phyloP scores from a whole-genome alignment of 768 basidiomycete genomes.

The Phanerodontia chrysosporium region DNA sequence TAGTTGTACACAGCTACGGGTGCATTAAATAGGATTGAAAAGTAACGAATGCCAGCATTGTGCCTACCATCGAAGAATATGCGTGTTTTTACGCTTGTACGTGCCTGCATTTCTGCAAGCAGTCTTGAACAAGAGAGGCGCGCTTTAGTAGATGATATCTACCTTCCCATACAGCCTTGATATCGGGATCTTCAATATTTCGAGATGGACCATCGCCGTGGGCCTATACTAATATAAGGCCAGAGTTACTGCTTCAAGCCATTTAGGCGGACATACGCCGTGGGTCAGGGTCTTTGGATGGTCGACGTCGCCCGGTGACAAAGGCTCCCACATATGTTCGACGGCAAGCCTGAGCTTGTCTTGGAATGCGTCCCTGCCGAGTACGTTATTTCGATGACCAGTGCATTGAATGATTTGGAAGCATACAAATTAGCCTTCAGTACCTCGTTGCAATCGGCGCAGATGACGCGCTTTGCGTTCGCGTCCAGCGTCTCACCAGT shows the following conservation, averaged over 20 bases:
- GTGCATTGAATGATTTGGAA: neutral
- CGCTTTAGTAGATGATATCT: neutral
- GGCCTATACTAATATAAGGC: no score
- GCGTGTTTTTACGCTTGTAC: slow-evolving; percentile 7
- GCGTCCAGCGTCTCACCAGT: slow-evolving; percentile 5
- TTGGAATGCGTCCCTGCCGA: no score
- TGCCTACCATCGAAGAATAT: slow-evolving; percentile 11
- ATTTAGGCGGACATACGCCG: no score
- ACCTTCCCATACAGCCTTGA: slow-evolving; percentile 13
- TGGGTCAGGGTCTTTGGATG: no score
- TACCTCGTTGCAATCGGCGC: neutral
- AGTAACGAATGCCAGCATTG: neutral
- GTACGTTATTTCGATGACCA: neutral
- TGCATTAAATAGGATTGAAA: no score
- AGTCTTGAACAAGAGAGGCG: neutral
- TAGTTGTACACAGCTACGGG: slow-evolving; percentile 19
- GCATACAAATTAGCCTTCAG: slow-evolving; percentile 5
- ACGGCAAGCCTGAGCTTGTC: no score
- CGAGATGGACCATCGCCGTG: slow-evolving; percentile 8
- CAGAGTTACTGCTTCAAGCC: no score
- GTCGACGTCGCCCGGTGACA: no score
- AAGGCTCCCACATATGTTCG: no score
- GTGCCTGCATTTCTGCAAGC: slow-evolving; percentile 5
- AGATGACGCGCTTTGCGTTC: neutral
- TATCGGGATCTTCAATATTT: slow-evolving; percentile 11